Evolutionary conservation across 352 stramenopile genomes (phyloP), one percentile per base, ranked within the genome.

Genomic region (Globisporangium spiculum): DNA sequence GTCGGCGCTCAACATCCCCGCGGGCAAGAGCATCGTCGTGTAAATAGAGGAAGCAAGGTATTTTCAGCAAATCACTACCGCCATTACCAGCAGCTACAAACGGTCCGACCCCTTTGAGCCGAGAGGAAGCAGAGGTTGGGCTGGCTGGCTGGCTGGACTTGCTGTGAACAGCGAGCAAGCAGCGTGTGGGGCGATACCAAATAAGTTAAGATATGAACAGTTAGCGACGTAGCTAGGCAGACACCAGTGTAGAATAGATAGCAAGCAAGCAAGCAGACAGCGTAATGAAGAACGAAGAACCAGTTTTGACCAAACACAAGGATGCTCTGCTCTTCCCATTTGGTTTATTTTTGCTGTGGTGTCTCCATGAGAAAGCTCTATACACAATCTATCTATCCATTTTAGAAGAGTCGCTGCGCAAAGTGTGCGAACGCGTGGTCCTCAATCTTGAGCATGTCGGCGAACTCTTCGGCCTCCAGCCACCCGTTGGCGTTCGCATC

Each of bases 11-110:
- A 87, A 91, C 72, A 72, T 91, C 64, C 63, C 77, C 0, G 75
- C 78, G 2, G 75, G 72, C 69, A 88, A 89, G 72, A 90, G 80
- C 73, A 93, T 93, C 64, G 80, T 91, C 63, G 83, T 93, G 27
- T 93, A 65, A 24, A 16, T 34, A 9, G 3, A 16, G 8, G 3
- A 8, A 20, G 0, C 48, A 24, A 5, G 46, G 5, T 20, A 22
- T 32, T 32, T 30, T 32, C 27, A 32, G 27, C 27, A 32, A 32
- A 16, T 36, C 20, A 30, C 1, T 20, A 61, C 4, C n/a, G 9
- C 10, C 56, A 61, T 14, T 36, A 14, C 32, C 30, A 50, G 24
- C 30, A 48, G 36, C 20, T 36, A 12, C 55, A 44, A 1, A 16
- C 24, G 2, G 24, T 58, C 22, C 14, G 27, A 34, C 55, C 54